Conservation (phyloP, 2,329 filamentous ascomycete genomes). For the Lasiodiplodia citricola region DNA sequence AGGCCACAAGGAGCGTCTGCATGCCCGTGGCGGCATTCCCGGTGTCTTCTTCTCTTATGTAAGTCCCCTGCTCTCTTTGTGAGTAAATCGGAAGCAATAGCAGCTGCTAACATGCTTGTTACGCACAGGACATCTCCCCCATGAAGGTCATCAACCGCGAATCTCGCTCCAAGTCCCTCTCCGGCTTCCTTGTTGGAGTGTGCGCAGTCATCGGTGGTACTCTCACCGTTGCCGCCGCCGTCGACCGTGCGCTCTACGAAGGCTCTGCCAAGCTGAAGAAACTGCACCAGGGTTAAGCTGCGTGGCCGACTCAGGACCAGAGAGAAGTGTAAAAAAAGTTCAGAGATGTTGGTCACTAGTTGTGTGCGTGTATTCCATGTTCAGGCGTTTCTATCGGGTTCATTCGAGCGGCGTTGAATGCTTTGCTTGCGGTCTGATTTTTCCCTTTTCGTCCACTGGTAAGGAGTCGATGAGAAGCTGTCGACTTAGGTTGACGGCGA, state of each 20-base stretch:
- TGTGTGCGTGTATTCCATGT: background rate
- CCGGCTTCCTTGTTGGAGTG: slow-evolving; percentile 89
- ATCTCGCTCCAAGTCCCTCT: slow-evolving; percentile 84
- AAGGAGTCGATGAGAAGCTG: background rate
- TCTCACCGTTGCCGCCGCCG: slow-evolving; percentile 89
- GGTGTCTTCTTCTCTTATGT: slow-evolving; percentile 99
- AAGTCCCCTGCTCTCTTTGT: slow-evolving; percentile 49
- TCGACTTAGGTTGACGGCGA: background rate
- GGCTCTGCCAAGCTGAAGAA: slow-evolving; percentile 86
- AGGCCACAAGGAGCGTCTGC: slow-evolving; percentile 89
- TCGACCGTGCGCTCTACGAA: slow-evolving; percentile 92
- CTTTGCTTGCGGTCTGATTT: background rate
- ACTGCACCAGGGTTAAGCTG: slow-evolving; percentile 66
- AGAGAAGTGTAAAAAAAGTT: slow-evolving; percentile 10
- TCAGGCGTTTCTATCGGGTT: background rate
- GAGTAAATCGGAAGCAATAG: background rate
- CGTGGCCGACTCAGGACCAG: background rate
- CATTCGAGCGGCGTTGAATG: background rate
- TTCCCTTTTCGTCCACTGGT: background rate
- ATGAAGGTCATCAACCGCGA: slow-evolving; percentile 99
- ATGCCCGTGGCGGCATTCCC: slow-evolving; percentile 89
- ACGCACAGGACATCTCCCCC: slow-evolving; percentile 83
- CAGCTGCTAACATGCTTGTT: background rate
- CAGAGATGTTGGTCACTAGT: background rate
- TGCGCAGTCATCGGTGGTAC: slow-evolving; percentile 96